phyloP scores from a whole-genome alignment of 139 green algal genomes.

The Chlorella sp. region DNA sequence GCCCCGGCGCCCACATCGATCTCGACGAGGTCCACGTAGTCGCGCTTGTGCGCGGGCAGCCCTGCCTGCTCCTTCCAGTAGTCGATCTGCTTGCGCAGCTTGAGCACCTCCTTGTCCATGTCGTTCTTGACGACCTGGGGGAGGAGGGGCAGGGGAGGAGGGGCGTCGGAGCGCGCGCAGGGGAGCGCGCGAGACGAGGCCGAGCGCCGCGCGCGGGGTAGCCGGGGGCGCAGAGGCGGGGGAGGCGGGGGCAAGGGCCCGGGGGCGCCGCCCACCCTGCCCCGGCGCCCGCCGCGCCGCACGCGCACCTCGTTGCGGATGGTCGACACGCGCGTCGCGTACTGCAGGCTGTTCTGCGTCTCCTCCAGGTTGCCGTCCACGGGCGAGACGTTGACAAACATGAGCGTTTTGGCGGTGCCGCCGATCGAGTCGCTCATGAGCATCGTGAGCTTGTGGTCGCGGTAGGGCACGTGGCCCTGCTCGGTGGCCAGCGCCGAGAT shows the following conservation, averaged over 20 bases:
- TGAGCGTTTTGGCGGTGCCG: constrained; percentile 79
- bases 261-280: too few relatives aligned
- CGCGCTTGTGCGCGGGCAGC: constrained; percentile 65
- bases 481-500: constrained; percentile 90
- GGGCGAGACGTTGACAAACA: constrained; percentile 85
- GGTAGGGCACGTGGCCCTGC: constrained; percentile 79
- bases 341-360: constrained; percentile 85
- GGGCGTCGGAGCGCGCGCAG: too few relatives aligned
- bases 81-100: constrained; percentile 83
- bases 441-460: constrained; percentile 99
- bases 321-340: constrained; percentile 90
- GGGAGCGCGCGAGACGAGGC: too few relatives aligned
- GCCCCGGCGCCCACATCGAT: too few relatives aligned
- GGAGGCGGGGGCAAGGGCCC: too few relatives aligned
- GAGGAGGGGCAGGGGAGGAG: too few relatives aligned
- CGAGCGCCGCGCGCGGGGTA: too few relatives aligned
- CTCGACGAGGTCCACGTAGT: constrained; percentile 48
- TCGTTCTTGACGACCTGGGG: constrained; percentile 89
- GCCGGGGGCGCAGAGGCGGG: too few relatives aligned
- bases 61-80: constrained; percentile 94
- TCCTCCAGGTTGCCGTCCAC: constrained; percentile 92
- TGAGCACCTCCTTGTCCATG: constrained; percentile 80
- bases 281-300: too few relatives aligned
- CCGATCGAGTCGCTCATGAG: constrained; percentile 93
- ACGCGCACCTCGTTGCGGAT: constrained; percentile 94